Evolutionary conservation across 1,284 basidiomycete genomes (phyloP).

Genomic region (Ceratobasidium papillatum): DNA sequence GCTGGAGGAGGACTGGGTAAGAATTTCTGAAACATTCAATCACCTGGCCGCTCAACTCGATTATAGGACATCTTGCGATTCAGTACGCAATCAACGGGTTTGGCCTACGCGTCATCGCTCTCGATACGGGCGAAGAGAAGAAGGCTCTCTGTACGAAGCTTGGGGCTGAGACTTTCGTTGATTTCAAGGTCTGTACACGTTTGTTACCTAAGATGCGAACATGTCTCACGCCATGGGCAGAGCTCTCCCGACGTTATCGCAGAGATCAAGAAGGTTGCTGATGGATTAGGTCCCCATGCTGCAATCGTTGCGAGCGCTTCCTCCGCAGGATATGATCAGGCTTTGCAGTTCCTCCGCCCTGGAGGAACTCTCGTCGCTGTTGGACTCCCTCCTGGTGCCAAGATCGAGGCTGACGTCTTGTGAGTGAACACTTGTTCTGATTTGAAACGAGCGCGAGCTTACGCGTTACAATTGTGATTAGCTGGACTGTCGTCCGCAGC

Average conservation of each 20-base stretch:
- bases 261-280: slow-evolving; percentile 68
- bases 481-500: slow-evolving; percentile 53
- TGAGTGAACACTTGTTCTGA: slow-evolving; percentile 71
- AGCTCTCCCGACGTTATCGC: slow-evolving; percentile 65
- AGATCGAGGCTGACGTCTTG: slow-evolving; percentile 74
- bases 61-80: slow-evolving; percentile 61
- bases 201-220: background rate
- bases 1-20: slow-evolving; percentile 68
- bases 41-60: slow-evolving; percentile 30
- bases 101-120: slow-evolving; percentile 81
- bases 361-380: slow-evolving; percentile 77
- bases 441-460: slow-evolving; percentile 5
- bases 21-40: background rate
- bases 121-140: slow-evolving; percentile 82
- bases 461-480: background rate
- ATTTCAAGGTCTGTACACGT: slow-evolving; percentile 63
- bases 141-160: slow-evolving; percentile 70
- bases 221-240: slow-evolving; percentile 17
- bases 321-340: slow-evolving; percentile 71
- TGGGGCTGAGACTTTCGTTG: slow-evolving; percentile 82
- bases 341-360: slow-evolving; percentile 71
- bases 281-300: slow-evolving; percentile 75
- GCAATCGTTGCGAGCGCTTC: slow-evolving; percentile 52
- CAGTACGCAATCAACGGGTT: slow-evolving; percentile 76
- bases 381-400: slow-evolving; percentile 71